A percentile compares a stretch with the other conserved stretches of the same genome.
Evolutionary conservation across 176 grass and related monocot genomes (phyloP).

Genomic region (Triticum turgidum): DNA sequence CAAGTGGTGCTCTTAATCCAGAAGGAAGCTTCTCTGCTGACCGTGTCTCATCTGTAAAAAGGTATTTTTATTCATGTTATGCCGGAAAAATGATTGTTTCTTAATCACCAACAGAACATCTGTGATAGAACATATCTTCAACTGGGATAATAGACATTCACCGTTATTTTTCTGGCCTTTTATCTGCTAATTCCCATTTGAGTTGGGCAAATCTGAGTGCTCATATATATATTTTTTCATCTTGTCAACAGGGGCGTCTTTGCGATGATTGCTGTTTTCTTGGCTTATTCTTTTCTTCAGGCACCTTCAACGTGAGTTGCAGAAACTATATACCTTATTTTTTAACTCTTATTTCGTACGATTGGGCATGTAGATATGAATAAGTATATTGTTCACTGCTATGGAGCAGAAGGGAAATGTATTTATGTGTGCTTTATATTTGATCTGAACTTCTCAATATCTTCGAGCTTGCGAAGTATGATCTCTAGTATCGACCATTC

Average conservation of each 20-base stretch:
- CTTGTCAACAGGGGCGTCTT: constrained; percentile 76
- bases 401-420: neutral
- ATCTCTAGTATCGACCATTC: neutral
- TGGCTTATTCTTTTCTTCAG: constrained; percentile 99
- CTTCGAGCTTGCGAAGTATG: neutral
- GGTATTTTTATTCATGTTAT: constrained; percentile 40
- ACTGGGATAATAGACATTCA: neutral
- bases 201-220: neutral
- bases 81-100: neutral
- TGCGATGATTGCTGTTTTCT: constrained; percentile 94
- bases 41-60: constrained; percentile 76
- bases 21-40: constrained; percentile 63
- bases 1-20: constrained; percentile 90
- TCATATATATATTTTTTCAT: constrained; percentile 19
- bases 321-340: neutral
- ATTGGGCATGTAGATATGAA: neutral
- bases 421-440: neutral
- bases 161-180: constrained; percentile 5
- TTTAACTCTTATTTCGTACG: neutral
- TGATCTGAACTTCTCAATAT: neutral
- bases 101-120: neutral
- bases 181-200: constrained; percentile 9
- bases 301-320: constrained; percentile 94
- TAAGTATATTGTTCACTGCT: neutral
- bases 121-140: neutral